Conservation (phyloP, 1,284 basidiomycete genomes). For the Austroboletus olivaceoglutinosus region DNA sequence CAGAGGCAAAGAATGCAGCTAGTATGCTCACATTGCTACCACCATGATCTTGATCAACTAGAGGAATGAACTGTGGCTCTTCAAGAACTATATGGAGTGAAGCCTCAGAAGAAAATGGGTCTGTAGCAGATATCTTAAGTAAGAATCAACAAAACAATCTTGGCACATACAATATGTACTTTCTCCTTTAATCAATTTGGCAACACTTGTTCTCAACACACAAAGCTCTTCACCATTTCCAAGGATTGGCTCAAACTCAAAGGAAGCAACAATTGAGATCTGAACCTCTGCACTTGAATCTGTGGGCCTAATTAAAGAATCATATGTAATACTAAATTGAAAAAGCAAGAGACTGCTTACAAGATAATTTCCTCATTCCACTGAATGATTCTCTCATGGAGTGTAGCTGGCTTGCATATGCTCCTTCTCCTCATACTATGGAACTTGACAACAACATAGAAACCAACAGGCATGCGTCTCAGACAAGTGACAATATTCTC, state of each 20-base stretch:
- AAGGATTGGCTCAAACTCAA: background rate
- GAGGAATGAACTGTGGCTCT: background rate
- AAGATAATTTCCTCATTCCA: background rate
- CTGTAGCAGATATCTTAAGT: background rate
- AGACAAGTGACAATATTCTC: background rate
- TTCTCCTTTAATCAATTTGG: background rate
- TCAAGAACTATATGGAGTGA: background rate
- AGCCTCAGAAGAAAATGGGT: background rate
- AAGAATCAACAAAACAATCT: background rate
- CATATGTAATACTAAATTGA: background rate
- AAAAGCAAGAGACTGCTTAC: background rate
- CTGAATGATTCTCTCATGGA: background rate
- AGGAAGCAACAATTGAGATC: background rate
- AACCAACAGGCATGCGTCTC: background rate
- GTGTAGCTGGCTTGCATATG: background rate
- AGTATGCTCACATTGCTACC: background rate
- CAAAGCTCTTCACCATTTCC: background rate
- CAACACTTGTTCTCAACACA: background rate
- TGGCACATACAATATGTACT: background rate
- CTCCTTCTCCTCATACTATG: background rate
- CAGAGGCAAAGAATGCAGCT: background rate
- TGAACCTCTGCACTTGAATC: background rate
- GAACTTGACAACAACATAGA: background rate
- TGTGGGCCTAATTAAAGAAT: background rate
- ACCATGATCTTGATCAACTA: background rate